Evolutionary conservation across 495 filamentous ascomycete genomes (phyloP), one percentile per base, ranked within the genome.

Genomic region (Penicillium odoratum): DNA sequence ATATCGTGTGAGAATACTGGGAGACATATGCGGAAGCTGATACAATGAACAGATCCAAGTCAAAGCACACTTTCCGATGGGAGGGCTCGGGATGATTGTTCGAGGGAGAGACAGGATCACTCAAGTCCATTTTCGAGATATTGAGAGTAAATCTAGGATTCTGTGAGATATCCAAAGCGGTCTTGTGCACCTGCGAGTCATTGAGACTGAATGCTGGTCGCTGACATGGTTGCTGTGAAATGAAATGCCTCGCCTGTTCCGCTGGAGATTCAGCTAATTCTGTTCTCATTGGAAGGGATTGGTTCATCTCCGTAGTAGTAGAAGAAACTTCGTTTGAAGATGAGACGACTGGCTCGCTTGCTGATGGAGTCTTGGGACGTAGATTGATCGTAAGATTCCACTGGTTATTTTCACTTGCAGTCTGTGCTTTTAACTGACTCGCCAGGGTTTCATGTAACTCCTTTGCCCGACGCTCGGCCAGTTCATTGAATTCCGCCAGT

Each of bases 1-100:
- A 8, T 57, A 77, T 65, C 33, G 53, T 29, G 0, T 40, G 21
- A 9, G 58, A 55, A 49, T 71, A 63, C 0, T 3, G 4, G 3
- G 7, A 13, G 0, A 79, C 21, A 45, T 65, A 68, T 16, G 10
- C n/a, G 2, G 30, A 7, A 29, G 59, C 66, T 7, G 38, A 57
- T 16, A 40, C 5, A n/a, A 15, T 40, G 38, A 40, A 40, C 3
- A 3, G 6, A 1, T 40, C 15, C n/a, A 28, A 8, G 10, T 47
- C 18, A 47, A 47, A 47, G 21, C 21, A 21, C 21, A 21, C 21
- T 21, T 21, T 2, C 21, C 21, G 21, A 21, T 21, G 2, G 21
- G 21, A 21, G 21, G 21, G 21, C 21, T 26, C 4, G 18, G 4
- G 3, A 10, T 0, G 18, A 46, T 26, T 46, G 43, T 7, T 26